phyloP scores from a whole-genome alignment of 2,329 filamentous ascomycete species.

The Fusarium hainanense region DNA sequence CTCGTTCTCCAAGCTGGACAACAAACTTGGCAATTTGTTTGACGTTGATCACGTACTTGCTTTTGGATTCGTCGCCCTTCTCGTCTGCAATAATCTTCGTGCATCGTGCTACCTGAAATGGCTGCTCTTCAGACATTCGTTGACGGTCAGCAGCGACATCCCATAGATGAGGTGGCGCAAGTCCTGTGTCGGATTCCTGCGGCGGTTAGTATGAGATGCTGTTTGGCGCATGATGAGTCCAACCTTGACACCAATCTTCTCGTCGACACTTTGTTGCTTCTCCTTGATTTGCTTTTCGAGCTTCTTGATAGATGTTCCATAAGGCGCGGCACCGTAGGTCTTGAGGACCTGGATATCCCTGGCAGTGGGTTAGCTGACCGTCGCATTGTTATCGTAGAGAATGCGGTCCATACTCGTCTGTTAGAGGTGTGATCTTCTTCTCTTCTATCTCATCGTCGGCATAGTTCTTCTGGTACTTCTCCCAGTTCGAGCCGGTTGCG shows the following conservation, averaged over 20 bases:
- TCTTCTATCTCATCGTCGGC: conserved; percentile 97
- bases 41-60: conserved; percentile 99
- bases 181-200: conserved; percentile 96
- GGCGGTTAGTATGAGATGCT: conserved; percentile 35
- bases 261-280: conserved; percentile 96
- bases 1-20: conserved; percentile 94
- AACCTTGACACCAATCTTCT: conserved; percentile 93
- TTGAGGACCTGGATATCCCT: conserved; percentile 99
- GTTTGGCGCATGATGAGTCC: conserved; percentile 33
- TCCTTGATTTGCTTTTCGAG: conserved; percentile 99
- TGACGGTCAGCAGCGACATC: conserved; percentile 97
- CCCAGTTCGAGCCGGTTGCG: conserved; percentile 94
- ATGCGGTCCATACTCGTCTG: conserved; percentile 83
- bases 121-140: conserved; percentile 98
- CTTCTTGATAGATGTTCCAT: conserved; percentile 92
- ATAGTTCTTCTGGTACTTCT: conserved; percentile 98
- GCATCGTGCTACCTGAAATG: conserved; percentile 95
- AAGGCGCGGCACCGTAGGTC: conserved; percentile 97
- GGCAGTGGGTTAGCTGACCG: conserved; percentile 43
- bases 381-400: background rate
- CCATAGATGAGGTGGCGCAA: conserved; percentile 98
- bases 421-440: conserved; percentile 98
- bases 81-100: conserved; percentile 99
- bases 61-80: conserved; percentile 92
- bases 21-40: conserved; percentile 99